phyloP scores from a whole-genome alignment of 2,329 filamentous ascomycete genomes.

The Penicillium sp. region DNA sequence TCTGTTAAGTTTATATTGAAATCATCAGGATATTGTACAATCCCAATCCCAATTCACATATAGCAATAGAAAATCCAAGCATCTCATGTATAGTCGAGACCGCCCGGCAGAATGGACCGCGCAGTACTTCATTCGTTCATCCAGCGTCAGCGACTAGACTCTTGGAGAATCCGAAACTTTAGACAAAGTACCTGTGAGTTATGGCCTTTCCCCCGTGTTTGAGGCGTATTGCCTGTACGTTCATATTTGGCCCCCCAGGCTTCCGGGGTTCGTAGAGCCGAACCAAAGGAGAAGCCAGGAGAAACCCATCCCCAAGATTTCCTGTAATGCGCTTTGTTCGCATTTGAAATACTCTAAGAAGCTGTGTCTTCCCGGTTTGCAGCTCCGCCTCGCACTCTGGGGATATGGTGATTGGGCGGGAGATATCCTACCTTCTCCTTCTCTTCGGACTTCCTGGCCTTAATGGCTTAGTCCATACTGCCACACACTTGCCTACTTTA shows the following conservation, averaged over 20 bases:
- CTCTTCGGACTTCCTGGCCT: neutral
- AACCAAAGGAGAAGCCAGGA: constrained; percentile 13
- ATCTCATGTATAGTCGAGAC: constrained; percentile 6
- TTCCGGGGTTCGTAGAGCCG: neutral
- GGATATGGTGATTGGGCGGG: constrained; percentile 14
- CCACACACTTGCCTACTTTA: constrained; percentile 15
- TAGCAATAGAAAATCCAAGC: neutral
- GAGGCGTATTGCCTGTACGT: constrained; percentile 1
- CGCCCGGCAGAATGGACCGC: constrained; percentile 26
- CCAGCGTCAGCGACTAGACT: constrained; percentile 18
- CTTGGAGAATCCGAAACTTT: constrained; percentile 14
- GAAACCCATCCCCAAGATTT: constrained; percentile 14
- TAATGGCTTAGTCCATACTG: constrained; percentile 15
- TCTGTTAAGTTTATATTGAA: too few relatives aligned
- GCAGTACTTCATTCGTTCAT: constrained; percentile 26
- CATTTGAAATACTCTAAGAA: constrained; percentile 24
- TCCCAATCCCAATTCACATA: neutral
- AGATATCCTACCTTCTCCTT: constrained; percentile 1
- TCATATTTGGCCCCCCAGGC: neutral
- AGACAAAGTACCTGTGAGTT: constrained; percentile 23
- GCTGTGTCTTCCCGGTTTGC: constrained; percentile 35
- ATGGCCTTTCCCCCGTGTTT: constrained; percentile 1
- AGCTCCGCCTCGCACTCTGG: constrained; percentile 14
- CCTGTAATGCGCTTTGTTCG: constrained; percentile 30
- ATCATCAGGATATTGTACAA: neutral